Conservation (phyloP, 345 rosid genomes). For the Cardamine chenopodiifolia region DNA sequence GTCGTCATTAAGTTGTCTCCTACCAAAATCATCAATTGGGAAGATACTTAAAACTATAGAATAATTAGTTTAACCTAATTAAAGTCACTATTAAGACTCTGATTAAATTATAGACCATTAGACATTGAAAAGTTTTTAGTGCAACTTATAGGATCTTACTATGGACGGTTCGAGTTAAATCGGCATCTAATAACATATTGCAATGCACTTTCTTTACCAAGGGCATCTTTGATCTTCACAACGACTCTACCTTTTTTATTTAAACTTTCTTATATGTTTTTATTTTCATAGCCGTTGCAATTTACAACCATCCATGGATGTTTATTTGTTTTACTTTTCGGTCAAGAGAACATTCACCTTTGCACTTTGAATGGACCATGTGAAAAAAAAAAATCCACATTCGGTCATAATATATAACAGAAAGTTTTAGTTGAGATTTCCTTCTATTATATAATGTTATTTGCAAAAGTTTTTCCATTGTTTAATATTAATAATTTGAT, state of each 20-base stretch:
- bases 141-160: slow-evolving; percentile 38
- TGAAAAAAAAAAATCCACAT: background rate
- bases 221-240: slow-evolving; percentile 46
- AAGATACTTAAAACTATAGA: slow-evolving; percentile 21
- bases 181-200: slow-evolving; percentile 38
- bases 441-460: background rate
- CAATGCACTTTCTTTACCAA: slow-evolving; percentile 36
- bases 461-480: background rate
- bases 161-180: slow-evolving; percentile 43
- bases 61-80: slow-evolving; percentile 4
- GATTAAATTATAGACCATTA: slow-evolving; percentile 26
- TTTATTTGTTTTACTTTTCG: slow-evolving; percentile 28
- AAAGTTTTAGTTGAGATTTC: background rate
- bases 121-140: slow-evolving; percentile 18
- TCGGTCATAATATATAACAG: background rate
- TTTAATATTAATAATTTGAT: background rate
- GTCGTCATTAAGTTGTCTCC: slow-evolving; percentile 32
- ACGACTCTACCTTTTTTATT: slow-evolving; percentile 38
- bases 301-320: slow-evolving; percentile 38
- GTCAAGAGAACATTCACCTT: slow-evolving; percentile 45
- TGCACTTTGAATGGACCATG: slow-evolving; percentile 36
- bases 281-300: slow-evolving; percentile 8
- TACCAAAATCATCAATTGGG: slow-evolving; percentile 26
- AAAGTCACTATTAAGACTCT: slow-evolving; percentile 1
- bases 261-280: background rate